Conservation (phyloP, 169 alveolate genomes). For the Fabrea salina region DNA sequence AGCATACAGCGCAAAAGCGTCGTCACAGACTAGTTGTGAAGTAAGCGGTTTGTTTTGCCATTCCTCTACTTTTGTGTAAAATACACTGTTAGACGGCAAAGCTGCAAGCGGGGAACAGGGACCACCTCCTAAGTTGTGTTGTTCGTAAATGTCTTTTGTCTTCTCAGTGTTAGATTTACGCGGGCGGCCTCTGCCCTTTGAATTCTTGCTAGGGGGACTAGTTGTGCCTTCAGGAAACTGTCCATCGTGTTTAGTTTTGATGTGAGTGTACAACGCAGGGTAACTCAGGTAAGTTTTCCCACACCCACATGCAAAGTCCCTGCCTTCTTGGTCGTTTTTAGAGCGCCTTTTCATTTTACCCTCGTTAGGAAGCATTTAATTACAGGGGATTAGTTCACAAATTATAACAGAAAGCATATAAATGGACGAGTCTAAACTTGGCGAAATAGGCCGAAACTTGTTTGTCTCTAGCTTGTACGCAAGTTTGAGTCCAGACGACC, state of each 20-base stretch:
- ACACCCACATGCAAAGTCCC: constrained; percentile 82
- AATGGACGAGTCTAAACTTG: constrained; percentile 21
- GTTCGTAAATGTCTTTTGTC: no score
- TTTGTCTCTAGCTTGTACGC: constrained; percentile 7
- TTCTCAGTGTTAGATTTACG: neutral
- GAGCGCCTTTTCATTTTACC: constrained; percentile 64
- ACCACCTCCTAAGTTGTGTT: no score
- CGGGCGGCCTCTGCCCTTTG: constrained; percentile 84
- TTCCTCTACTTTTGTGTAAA: no score
- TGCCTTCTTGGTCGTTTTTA: constrained; percentile 69
- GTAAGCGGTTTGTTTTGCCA: no score
- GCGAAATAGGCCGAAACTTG: constrained; percentile 10
- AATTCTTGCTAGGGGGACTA: constrained; percentile 59
- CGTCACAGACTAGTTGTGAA: no score
- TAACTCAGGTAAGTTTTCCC: constrained; percentile 80
- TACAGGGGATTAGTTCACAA: no score
- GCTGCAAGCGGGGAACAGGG: no score
- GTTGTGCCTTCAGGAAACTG: constrained; percentile 36
- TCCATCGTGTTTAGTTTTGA: constrained; percentile 63
- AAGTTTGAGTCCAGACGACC: neutral
- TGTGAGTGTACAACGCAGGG: constrained; percentile 86
- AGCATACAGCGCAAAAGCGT: neutral
- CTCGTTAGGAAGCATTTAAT: no score
- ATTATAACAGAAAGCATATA: no score
- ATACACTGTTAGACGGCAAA: no score